Conservation (phyloP, 345 rosid species). For the Clausena lansium region DNA sequence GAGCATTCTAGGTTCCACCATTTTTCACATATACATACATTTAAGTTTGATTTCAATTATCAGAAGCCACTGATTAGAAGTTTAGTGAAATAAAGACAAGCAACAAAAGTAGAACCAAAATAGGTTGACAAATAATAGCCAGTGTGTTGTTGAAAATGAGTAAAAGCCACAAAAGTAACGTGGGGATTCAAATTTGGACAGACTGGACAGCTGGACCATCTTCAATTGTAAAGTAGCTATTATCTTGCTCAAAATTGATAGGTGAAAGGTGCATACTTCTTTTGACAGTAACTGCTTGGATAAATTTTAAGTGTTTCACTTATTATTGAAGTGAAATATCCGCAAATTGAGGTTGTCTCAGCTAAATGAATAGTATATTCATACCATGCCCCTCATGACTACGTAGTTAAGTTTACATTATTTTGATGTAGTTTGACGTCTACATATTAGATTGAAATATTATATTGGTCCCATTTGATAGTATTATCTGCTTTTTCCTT, state of each 20-base stretch:
- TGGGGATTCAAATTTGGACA: not conserved
- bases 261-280: not conserved
- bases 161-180: not conserved
- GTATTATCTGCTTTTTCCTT: not conserved
- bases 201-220: not conserved
- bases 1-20: not conserved
- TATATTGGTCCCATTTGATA: not conserved
- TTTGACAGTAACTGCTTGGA: not conserved
- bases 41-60: not conserved
- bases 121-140: not conserved
- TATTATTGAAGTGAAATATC: not conserved
- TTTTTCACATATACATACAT: not conserved
- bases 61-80: not conserved
- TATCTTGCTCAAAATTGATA: not conserved
- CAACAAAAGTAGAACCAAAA: not conserved
- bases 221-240: not conserved
- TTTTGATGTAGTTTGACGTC: not conserved
- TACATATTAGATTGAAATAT: not conserved
- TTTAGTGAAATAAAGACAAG: not conserved
- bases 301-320: slow-evolving; percentile 6
- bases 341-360: not conserved
- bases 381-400: not conserved
- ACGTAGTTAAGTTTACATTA: not conserved
- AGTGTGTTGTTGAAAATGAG: not conserved
- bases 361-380: not conserved